Base-by-base conservation (phyloP, 331 rosid species). In the Erythrophleum ivorense region DNA sequence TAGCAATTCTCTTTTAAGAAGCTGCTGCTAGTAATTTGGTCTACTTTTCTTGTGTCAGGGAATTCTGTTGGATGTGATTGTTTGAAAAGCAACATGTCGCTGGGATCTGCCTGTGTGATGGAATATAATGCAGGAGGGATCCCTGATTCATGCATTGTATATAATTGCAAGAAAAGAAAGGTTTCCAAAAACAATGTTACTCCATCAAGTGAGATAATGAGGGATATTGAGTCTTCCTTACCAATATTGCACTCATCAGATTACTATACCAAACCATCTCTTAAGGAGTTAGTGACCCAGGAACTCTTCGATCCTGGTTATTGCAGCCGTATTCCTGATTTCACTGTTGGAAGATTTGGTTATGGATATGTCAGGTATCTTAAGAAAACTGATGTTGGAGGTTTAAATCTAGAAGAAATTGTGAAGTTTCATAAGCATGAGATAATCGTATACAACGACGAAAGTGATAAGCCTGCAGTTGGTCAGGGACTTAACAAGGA, bases 401-500 rank as follows among this genome's bases (percentile, higher is more conserved):
- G 88, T 34, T 89, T 95, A 64, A 83, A 81, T 15, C 81, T 93
- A 33, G 91, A 92, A 77, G 76, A 80, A 31, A 89, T 93, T 70
- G 94, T 95, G 19, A 86, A 76, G 84, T 88, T 95, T 76, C 78
- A 34, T 34, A 95, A 85, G 90, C 89, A 95, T 54, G 99, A 91
- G 80, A 80, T 95, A 54, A 83, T 91, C 82, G 94, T 93, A 15
- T 95, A 95, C 58, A 78, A 77, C 53, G 91, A 95, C 40, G 97
- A 95, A 76, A 88, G 81, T 88, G 75, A 69, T 52, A 93, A 89
- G 88, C 98, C 99, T 60, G 76, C 31, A 14, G 86, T 91, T 85
- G 99, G 97, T 62, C 86, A 83, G 79, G 98, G 94, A 34, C 97
- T 95, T 81, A 95, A 95, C 88, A 95, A 95, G 89, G 78, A 86